Base-by-base conservation (phyloP, 768 basidiomycete species). In the Tylopilus sp. region DNA sequence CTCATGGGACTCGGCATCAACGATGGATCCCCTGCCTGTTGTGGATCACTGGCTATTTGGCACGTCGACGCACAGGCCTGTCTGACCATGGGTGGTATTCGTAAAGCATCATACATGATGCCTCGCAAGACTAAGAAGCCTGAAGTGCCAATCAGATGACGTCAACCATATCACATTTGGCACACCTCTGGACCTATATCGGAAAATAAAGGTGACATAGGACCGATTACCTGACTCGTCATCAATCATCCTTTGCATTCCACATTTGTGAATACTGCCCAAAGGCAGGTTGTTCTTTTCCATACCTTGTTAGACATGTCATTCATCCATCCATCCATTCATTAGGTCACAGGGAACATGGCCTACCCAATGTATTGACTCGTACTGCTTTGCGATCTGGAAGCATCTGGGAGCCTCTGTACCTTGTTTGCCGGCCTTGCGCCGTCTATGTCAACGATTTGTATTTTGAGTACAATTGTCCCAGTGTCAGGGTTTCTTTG, bases 121-220 rank as follows among this genome's bases (percentile, higher is more conserved):
- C 80, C 78, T 63, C 81, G 80, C 25, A 73, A 61, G 53, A 73
- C 69, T 43, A 82, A 61, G 51, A 79, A 82, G 36, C 77, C 81
- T 80, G 50, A 26, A 43, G 47, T 18, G 8, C n/a, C 5, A 17
- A 2, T 48, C n/a, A 50, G 43, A 26, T 22, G 17, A 15, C 15
- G 8, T 4, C 21, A 38, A 50, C 31, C 1, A 13, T 6, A 10
- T 21, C 1, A 13, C 41, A 22, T 47, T 13, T 20, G 43, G 61
- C 70, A 39, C 53, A 82, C 85, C 80, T 49, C 66, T 69, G 33
- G 80, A 71, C 22, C 82, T 71, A 63, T 88, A 88, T 36, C 81
- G 74, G 62, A 88, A 89, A 3, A 79, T 71, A 60, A 88, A 88
- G 15, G 82, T 79, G 22, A 86, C 81, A 48, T 77, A 79, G n/a